Conservation (phyloP, 176 grass and related monocot species). For the Tillandsia leiboldiana region DNA sequence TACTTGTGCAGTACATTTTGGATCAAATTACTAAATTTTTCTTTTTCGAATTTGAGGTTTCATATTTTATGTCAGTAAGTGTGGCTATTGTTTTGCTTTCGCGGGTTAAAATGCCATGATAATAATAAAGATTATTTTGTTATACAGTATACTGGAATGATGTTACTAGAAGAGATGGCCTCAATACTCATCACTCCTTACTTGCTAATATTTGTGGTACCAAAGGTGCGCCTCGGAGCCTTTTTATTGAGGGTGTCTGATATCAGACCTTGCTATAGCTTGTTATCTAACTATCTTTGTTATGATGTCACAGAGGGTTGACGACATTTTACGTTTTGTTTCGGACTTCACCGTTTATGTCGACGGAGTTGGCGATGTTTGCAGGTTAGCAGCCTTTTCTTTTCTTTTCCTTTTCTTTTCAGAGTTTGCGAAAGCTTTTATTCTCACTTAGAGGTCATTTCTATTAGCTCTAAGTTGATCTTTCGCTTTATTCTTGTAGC, state of each 20-base stretch:
- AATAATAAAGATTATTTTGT: constrained; percentile 3
- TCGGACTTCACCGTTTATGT: constrained; percentile 93
- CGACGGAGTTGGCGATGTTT: constrained; percentile 92
- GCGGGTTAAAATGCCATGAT: neutral
- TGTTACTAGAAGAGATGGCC: constrained; percentile 96
- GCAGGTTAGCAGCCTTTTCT: constrained; percentile 45
- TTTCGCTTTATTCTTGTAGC: constrained; percentile 31
- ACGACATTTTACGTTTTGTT: constrained; percentile 94
- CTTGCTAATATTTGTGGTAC: constrained; percentile 80
- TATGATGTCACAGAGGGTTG: constrained; percentile 47
- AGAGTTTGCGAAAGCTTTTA: constrained; percentile 5
- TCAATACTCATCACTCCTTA: constrained; percentile 91
- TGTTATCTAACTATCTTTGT: neutral
- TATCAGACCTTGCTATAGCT: neutral
- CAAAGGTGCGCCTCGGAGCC: constrained; percentile 63
- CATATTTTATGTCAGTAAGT: too few species aligned
- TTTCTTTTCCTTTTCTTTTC: constrained; percentile 11
- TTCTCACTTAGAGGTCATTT: constrained; percentile 16
- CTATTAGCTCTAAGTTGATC: neutral
- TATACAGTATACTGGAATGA: constrained; percentile 84
- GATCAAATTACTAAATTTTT: too few species aligned
- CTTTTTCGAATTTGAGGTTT: too few species aligned
- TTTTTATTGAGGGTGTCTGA: neutral
- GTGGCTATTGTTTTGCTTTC: neutral
- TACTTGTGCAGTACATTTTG: too few species aligned